Evolutionary conservation across 2,329 filamentous ascomycete genomes (phyloP).

Genomic region (Seiridium cupressi): DNA sequence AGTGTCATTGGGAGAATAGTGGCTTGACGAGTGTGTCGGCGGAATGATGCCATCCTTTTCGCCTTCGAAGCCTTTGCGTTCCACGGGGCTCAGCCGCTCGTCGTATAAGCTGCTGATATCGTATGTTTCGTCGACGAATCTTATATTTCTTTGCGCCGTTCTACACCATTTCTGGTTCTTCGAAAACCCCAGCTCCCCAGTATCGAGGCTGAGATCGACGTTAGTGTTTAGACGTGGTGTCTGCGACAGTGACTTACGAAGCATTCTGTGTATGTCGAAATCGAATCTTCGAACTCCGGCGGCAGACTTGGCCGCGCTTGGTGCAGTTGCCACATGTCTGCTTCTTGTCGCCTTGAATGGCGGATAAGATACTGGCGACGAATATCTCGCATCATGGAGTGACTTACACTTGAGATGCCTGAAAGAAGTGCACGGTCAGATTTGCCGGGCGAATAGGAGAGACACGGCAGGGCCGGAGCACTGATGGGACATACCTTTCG

Average conservation of each 20-base stretch:
- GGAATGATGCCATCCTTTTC: not conserved
- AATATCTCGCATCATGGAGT: not conserved
- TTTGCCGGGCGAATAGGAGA: not conserved
- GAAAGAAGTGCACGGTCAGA: not conserved
- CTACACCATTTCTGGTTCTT: conserved; percentile 3
- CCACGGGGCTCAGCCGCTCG: not conserved
- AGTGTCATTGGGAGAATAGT: not conserved
- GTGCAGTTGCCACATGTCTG: not conserved
- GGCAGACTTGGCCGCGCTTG: not conserved
- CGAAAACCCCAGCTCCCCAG: conserved; percentile 4
- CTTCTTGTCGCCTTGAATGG: not conserved
- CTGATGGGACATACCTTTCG: not conserved
- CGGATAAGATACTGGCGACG: not conserved
- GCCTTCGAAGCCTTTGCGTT: not conserved
- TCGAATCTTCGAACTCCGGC: not conserved
- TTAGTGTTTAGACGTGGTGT: not conserved
- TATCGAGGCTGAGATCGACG: not conserved
- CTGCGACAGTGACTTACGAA: not conserved
- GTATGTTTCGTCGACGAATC: conserved; percentile 1
- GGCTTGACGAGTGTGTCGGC: not conserved
- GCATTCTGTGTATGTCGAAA: conserved; percentile 4
- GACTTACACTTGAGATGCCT: conserved; percentile 5
- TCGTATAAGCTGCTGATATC: not conserved
- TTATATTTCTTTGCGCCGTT: not conserved
- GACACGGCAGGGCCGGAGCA: not conserved